Conservation (phyloP, 345 rosid species). For the Camelina neglecta region DNA sequence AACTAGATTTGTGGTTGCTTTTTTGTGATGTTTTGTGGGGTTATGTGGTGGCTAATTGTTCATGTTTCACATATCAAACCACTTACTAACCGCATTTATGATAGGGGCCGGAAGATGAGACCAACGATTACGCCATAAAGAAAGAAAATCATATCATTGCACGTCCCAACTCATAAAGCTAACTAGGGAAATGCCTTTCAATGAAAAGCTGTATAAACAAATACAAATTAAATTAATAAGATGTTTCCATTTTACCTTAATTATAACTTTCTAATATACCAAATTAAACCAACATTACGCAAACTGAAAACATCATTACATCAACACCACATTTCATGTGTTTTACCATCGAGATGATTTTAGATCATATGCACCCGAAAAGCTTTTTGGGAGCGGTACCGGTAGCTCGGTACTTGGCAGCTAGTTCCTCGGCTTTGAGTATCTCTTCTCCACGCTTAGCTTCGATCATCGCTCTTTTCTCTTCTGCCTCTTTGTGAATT, state of each 20-base stretch:
- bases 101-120: neutral
- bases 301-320: constrained; percentile 16
- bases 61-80: neutral
- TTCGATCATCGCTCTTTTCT: constrained; percentile 49
- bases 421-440: constrained; percentile 45
- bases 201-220: neutral
- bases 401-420: constrained; percentile 43
- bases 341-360: neutral
- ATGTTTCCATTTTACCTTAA: constrained; percentile 13
- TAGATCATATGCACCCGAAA: constrained; percentile 36
- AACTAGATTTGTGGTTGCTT: too few relatives aligned
- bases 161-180: constrained; percentile 12
- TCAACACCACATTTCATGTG: neutral
- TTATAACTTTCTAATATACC: neutral
- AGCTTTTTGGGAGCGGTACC: constrained; percentile 46
- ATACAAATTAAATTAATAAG: neutral
- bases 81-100: neutral
- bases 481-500: constrained; percentile 45
- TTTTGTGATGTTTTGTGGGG: neutral
- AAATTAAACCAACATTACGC: constrained; percentile 15
- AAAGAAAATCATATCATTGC: neutral
- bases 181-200: neutral
- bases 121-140: constrained; percentile 4
- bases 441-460: constrained; percentile 40
- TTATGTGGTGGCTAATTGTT: neutral